Percentiles rank a stretch among this genome's conserved stretches.
phyloP scores from a whole-genome alignment of 352 stramenopile genomes.

The Thalassiosira exigua region DNA sequence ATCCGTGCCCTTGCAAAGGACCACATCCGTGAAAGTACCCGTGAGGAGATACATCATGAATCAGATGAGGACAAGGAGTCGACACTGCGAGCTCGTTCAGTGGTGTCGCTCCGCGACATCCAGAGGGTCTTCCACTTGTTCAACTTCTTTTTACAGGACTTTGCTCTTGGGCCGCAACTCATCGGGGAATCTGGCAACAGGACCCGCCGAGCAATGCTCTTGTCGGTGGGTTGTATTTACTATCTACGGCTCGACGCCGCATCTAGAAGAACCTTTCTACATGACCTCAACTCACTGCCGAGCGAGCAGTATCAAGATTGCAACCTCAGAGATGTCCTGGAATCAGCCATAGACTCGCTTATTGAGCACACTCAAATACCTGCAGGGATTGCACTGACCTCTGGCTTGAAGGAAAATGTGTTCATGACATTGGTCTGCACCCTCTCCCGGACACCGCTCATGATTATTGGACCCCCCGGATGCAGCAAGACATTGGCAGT shows the following conservation, averaged over 20 bases:
- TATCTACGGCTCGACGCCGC: slow-evolving; percentile 57
- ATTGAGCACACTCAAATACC: slow-evolving; percentile 48
- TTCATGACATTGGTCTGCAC: slow-evolving; percentile 75
- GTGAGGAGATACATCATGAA: no score
- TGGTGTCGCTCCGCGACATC: slow-evolving; percentile 74
- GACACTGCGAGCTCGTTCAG: slow-evolving; percentile 40
- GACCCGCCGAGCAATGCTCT: slow-evolving; percentile 47
- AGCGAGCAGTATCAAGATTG: slow-evolving; percentile 41
- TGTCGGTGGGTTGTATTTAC: slow-evolving; percentile 64
- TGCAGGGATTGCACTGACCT: slow-evolving; percentile 66
- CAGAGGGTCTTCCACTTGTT: slow-evolving; percentile 70
- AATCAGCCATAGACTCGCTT: slow-evolving; percentile 42
- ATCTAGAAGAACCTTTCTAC: slow-evolving; percentile 31
- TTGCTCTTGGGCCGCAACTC: slow-evolving; percentile 14
- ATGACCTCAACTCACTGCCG: slow-evolving; percentile 42
- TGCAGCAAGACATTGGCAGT: slow-evolving; percentile 66
- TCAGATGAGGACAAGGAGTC: no score
- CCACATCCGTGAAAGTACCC: slow-evolving; percentile 54
- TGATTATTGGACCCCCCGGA: slow-evolving; percentile 73
- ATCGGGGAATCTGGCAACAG: no score
- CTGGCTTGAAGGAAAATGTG: slow-evolving; percentile 73
- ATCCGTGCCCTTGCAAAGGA: slow-evolving; percentile 51
- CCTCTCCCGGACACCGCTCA: slow-evolving; percentile 66
- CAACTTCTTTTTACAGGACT: slow-evolving; percentile 61
- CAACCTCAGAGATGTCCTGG: slow-evolving; percentile 27